Evolutionary conservation across 257 asterid genomes (phyloP), one percentile per base, ranked within the genome.

Genomic region (Henckelia pumila): DNA sequence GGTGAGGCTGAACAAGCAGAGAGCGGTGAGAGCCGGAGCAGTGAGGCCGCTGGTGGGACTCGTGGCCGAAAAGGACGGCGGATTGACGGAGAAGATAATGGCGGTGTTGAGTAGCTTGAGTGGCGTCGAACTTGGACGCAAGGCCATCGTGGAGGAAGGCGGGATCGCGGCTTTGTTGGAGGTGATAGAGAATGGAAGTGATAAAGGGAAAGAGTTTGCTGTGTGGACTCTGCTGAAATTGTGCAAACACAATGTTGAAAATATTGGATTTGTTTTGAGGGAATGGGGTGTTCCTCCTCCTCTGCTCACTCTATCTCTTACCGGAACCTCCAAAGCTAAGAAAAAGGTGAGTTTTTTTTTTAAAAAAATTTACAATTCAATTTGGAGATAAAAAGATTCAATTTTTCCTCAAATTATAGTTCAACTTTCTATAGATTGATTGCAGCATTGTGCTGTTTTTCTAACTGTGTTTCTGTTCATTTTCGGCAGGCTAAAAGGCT

Each of bases 251-350:
- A 82, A 81, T 71, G 74, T 78, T n/a, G 53, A 76, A 74, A 78
- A 80, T 69, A 74, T 88, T 49, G 88, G 74, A 20, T 71, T 88
- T 83, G 80, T 88, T 61, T 85, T 85, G 56, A 78, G 85, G 71
- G 92, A 88, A 80, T 92, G 95, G 1, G 89, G 83, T 7, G 83
- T 88, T 55, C 92, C 89, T 59, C 53, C 53, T 44, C 95, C 95
- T 7, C 83, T 88, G 24, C 89, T 88, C 11, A 88, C 85, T 0
- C 69, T 88, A 71, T 88, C 95, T 5, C 92, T 81, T 70, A 72
- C 40, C 4, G 95, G 92, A 14, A 79, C 85, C 32, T 78, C 67
- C 7, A 88, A 83, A 73, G 88, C 95, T 74, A 85, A 85, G 83
- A 85, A 85, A 21, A 87, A 85, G 92, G 92, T 85, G 32, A 60